These are phyloP conservation scores for Danielia oregonensis DNA, from an alignment of 805 yeast genomes.

Conservation along the genomic window DNA sequence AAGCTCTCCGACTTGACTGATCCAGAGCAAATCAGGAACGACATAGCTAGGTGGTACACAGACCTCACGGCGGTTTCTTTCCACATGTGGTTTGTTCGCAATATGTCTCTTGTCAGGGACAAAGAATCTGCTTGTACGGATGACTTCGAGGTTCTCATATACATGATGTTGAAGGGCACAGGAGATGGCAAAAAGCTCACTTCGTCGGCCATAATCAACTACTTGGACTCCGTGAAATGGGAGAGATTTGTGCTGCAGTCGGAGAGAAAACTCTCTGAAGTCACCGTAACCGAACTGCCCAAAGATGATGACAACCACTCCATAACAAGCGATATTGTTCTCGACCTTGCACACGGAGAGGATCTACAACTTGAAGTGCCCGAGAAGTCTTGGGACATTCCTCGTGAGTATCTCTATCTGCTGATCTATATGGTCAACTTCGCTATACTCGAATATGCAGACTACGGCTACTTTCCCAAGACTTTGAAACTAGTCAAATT, in stretches of 20 bases:
- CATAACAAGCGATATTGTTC: too few relatives aligned
- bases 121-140: conserved; percentile 2
- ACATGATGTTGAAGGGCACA: conserved; percentile 30
- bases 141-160: conserved; percentile 22
- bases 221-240: conserved; percentile 21
- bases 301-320: too few relatives aligned
- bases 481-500: neutral
- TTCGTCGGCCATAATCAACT: conserved; percentile 16
- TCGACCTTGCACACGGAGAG: too few relatives aligned
- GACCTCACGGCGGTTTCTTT: conserved; percentile 18
- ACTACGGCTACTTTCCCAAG: neutral
- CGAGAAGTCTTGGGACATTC: too few relatives aligned
- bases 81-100: conserved; percentile 23
- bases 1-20: conserved; percentile 15
- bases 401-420: too few relatives aligned
- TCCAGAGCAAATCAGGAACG: conserved; percentile 25
- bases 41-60: conserved; percentile 30
- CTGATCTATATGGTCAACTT: neutral
- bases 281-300: conserved; percentile 7
- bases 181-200: conserved; percentile 5
- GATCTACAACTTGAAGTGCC: too few relatives aligned
- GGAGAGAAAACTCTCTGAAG: conserved; percentile 19
- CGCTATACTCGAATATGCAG: neutral
- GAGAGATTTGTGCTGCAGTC: conserved; percentile 5
- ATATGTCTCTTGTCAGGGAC: conserved; percentile 1